phyloP scores from a whole-genome alignment of 352 stramenopile genomes.

The Salisapilia sapeloensis region DNA sequence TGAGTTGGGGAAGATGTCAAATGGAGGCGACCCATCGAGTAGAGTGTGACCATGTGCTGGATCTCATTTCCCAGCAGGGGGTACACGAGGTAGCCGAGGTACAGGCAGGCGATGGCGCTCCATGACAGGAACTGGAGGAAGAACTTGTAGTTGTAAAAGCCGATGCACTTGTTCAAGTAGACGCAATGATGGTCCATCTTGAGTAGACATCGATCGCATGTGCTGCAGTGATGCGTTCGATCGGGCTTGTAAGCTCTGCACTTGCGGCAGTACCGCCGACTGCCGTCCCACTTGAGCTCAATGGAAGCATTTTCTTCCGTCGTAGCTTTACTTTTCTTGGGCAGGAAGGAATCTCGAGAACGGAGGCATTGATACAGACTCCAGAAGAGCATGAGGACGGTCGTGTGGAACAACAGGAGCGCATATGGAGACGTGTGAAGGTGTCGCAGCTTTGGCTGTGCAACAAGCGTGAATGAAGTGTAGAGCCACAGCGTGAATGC shows the following conservation, averaged over 20 bases:
- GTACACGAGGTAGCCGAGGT: slow-evolving; percentile 48
- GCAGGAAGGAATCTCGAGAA: slow-evolving; percentile 38
- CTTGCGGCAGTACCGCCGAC: slow-evolving; percentile 48
- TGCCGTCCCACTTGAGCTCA: slow-evolving; percentile 59
- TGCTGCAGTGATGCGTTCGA: slow-evolving; percentile 70
- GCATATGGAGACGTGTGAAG: slow-evolving; percentile 11
- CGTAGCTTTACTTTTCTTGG: slow-evolving; percentile 4
- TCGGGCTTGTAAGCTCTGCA: slow-evolving; percentile 61
- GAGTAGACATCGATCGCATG: slow-evolving; percentile 55
- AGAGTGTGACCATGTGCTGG: slow-evolving; percentile 27
- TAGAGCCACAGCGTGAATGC: slow-evolving; percentile 50
- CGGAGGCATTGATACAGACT: slow-evolving; percentile 35
- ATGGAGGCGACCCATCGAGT: slow-evolving; percentile 29
- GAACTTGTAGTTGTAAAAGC: slow-evolving; percentile 83
- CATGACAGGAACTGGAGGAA: slow-evolving; percentile 75
- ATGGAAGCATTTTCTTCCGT: slow-evolving; percentile 6
- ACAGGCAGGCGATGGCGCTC: slow-evolving; percentile 47
- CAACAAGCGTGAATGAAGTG: slow-evolving; percentile 27
- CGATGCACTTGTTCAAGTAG: slow-evolving; percentile 85
- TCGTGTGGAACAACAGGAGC: slow-evolving; percentile 31
- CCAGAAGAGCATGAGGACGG: slow-evolving; percentile 32
- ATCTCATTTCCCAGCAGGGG: slow-evolving; percentile 30
- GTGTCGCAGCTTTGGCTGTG: slow-evolving; percentile 23
- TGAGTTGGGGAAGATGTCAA: slow-evolving; percentile 20
- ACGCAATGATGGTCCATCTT: slow-evolving; percentile 84